Conservation (phyloP, 1,284 basidiomycete genomes). For the Irpex sp. region DNA sequence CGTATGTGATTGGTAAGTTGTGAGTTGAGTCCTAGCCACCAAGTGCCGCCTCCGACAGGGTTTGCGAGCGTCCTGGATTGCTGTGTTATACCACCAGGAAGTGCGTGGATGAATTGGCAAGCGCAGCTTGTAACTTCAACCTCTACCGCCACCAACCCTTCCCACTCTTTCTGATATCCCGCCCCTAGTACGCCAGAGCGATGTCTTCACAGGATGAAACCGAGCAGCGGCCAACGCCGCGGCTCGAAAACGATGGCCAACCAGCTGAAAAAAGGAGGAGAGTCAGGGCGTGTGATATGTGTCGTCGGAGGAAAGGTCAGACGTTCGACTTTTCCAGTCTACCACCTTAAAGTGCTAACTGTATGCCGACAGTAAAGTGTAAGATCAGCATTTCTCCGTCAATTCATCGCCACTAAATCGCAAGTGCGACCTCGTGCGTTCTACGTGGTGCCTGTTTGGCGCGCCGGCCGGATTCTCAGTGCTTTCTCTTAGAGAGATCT, state of each 20-base stretch:
- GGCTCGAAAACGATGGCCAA: not conserved
- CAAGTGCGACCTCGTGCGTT: not conserved
- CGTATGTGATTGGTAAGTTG: not conserved
- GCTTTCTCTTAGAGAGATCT: not conserved
- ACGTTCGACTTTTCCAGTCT: not conserved
- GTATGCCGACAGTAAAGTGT: conserved; percentile 2
- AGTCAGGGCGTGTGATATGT: conserved; percentile 8
- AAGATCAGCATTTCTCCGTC: not conserved
- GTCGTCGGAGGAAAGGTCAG: conserved; percentile 9
- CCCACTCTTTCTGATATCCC: not conserved
- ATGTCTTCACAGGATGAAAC: not conserved
- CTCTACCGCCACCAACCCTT: not conserved
- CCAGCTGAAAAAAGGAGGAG: conserved; percentile 4
- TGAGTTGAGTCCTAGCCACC: too few relatives aligned
- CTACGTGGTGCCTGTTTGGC: not conserved
- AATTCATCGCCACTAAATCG: not conserved
- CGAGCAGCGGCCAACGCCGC: not conserved
- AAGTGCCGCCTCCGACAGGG: not conserved
- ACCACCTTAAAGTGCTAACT: not conserved
- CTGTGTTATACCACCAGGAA: not conserved
- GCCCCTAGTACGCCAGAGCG: not conserved
- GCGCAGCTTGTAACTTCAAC: not conserved
- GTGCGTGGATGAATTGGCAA: not conserved
- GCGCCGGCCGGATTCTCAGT: not conserved
- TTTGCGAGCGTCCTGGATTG: not conserved